These are phyloP conservation scores for Pseudonitzschia pungens DNA, from an alignment of 108 stramenopile species.

Conservation along the genomic window DNA sequence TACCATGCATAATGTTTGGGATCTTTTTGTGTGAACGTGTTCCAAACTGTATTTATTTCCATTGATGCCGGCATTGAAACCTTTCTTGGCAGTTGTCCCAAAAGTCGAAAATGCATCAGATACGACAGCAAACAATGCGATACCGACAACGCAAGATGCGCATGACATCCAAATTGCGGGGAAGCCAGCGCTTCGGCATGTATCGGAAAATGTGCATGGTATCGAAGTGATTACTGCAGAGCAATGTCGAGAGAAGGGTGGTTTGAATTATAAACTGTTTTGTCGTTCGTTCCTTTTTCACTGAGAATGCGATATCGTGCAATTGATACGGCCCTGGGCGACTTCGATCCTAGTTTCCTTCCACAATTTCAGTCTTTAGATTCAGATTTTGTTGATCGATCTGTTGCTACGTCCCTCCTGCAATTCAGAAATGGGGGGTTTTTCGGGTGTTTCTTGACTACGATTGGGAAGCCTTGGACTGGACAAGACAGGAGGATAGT, in stretches of 20 bases:
- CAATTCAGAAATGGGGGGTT: neutral
- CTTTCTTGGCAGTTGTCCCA: neutral
- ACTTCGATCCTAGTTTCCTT: no score
- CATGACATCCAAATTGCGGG: neutral
- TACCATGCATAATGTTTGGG: neutral
- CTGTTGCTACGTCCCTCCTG: no score
- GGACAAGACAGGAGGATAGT: neutral
- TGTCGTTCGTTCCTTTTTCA: no score
- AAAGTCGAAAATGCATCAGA: slow-evolving; percentile 12
- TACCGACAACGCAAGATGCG: neutral
- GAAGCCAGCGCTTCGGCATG: neutral
- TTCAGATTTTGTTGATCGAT: no score
- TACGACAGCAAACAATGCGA: neutral
- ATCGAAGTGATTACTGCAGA: no score
- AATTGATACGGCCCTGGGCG: no score
- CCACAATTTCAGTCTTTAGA: no score
- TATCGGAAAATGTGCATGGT: no score
- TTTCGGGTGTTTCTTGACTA: neutral
- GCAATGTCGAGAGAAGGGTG: no score
- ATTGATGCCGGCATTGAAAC: neutral
- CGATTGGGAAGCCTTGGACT: neutral
- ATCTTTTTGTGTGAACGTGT: neutral
- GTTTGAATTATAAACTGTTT: no score
- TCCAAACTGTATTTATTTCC: neutral
- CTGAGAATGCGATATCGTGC: no score